phyloP scores from a whole-genome alignment of 2,329 filamentous ascomycete genomes.

The Ophiocordyceps australis region DNA sequence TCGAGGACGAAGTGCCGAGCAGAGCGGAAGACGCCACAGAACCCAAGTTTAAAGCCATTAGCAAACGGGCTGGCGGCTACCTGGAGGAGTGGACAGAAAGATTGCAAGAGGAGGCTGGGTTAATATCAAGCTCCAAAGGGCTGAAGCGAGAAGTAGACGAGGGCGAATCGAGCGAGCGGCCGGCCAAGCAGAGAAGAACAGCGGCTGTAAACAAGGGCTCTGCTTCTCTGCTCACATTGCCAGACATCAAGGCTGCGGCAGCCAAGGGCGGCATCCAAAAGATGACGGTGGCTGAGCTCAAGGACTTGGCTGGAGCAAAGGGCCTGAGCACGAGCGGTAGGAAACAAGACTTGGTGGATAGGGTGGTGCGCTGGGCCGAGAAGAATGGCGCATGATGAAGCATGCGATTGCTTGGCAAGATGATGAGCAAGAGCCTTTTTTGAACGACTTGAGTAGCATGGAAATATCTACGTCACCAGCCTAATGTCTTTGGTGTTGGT shows the following conservation, averaged over 20 bases:
- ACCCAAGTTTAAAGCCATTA: conserved; percentile 73
- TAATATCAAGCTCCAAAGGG: conserved; percentile 17
- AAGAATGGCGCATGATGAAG: conserved; percentile 13
- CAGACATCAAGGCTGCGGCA: conserved; percentile 25
- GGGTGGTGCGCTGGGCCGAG: conserved; percentile 37
- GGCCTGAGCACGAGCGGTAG: conserved; percentile 29
- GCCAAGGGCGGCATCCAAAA: conserved; percentile 28
- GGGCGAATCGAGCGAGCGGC: conserved; percentile 17
- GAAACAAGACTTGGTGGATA: conserved; percentile 36
- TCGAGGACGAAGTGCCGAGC: conserved; percentile 80
- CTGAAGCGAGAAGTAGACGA: conserved; percentile 34
- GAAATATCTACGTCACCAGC: too few relatives aligned
- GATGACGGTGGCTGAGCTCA: conserved; percentile 35
- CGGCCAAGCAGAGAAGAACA: conserved; percentile 26
- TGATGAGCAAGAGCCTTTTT: too few relatives aligned
- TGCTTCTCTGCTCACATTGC: conserved; percentile 19
- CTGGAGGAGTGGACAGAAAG: conserved; percentile 59
- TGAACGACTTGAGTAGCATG: too few relatives aligned
- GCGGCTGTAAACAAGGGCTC: conserved; percentile 13
- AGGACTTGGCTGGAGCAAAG: conserved; percentile 25
- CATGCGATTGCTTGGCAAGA: too few relatives aligned
- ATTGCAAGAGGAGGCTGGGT: conserved; percentile 36
- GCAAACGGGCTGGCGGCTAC: conserved; percentile 69
- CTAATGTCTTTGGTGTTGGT: too few relatives aligned
- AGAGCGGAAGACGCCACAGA: conserved; percentile 58